These are phyloP conservation scores for Rhizoctonia solani DNA, from an alignment of 1,284 basidiomycete genomes.

Conservation along the genomic window DNA sequence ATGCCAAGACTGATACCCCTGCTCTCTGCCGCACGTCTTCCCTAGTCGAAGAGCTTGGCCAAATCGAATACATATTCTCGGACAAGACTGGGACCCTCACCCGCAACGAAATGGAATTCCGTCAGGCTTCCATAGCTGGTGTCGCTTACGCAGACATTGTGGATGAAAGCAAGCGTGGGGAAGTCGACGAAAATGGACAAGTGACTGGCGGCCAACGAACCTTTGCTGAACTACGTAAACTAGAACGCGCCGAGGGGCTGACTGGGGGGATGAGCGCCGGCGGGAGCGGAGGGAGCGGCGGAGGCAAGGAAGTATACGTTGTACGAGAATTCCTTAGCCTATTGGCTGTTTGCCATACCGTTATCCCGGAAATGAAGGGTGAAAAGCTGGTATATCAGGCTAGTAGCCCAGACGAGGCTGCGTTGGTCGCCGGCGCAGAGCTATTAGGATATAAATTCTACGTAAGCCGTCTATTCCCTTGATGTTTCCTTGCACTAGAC, in stretches of 20 bases:
- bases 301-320: conserved; percentile 56
- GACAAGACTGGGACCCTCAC: conserved; percentile 99
- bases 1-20: conserved; percentile 91
- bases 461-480: conserved; percentile 53
- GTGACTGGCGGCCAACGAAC: conserved; percentile 55
- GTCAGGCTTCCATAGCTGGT: conserved; percentile 87
- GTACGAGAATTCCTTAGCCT: conserved; percentile 87
- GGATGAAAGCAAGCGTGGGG: conserved; percentile 75
- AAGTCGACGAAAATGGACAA: conserved; percentile 47
- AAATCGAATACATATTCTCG: conserved; percentile 98
- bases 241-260: conserved; percentile 50
- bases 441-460: conserved; percentile 92
- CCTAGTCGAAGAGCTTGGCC: conserved; percentile 96
- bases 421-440: conserved; percentile 93
- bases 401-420: conserved; percentile 97
- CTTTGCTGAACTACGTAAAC: conserved; percentile 69
- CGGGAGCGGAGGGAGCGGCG: conserved; percentile 42
- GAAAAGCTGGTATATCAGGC: conserved; percentile 90
- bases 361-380: conserved; percentile 92
- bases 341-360: conserved; percentile 96
- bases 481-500: conserved; percentile 9
- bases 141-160: conserved; percentile 87
- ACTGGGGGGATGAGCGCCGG: conserved; percentile 46
- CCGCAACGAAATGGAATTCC: conserved; percentile 98
- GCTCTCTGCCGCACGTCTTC: conserved; percentile 96